Evolutionary conservation across 208 protist species (phyloP), one percentile per base, ranked within the genome.

Genomic region (Trichomonas tenax): DNA sequence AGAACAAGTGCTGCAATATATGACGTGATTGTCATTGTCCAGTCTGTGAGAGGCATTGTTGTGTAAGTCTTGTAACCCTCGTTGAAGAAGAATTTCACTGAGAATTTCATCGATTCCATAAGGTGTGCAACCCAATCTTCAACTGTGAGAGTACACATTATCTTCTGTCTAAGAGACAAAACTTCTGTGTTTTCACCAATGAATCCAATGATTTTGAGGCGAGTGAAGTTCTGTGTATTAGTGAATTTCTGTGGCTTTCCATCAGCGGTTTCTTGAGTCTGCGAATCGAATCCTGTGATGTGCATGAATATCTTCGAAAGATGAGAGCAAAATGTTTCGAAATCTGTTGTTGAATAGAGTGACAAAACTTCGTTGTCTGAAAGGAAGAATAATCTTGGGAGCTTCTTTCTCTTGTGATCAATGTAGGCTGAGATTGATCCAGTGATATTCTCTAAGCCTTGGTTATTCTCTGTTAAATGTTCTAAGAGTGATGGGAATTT

Each of bases 211-310:
- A 93, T 93, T 36, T 93, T 93, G 8, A 58, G 46, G 48, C 44
- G 48, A 38, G 40, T 34, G 34, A 93, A 93, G 15, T 93, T 44
- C 45, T 93, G 86, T 0, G 26, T 38, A 38, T 93, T 93, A 8
- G 40, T 31, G 36, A 84, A 84, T 40, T 84, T 84, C 26, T 84
- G 26, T 41, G 36, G 81, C n/a, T 84, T 84, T 11, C 36, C 40
- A 46, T 89, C 38, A 31, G 34, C 38, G 0, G 34, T 31, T 89
- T 89, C 82, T 31, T 44, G 34, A 8, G 40, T 89, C 17, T 51
- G 86, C n/a, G 41, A 93, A 93, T 93, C 86, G 38, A 93, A 93
- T n/a, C n/a, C 45, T 93, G 41, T 93, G 14, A 93, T 51, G 44
- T 93, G 44, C 86, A 93, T 93, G 44, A 93, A 93, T 34, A 93